These are phyloP conservation scores for Ceraceosorus guamensis DNA, from an alignment of 1,284 basidiomycete species.

Conservation along the genomic window DNA sequence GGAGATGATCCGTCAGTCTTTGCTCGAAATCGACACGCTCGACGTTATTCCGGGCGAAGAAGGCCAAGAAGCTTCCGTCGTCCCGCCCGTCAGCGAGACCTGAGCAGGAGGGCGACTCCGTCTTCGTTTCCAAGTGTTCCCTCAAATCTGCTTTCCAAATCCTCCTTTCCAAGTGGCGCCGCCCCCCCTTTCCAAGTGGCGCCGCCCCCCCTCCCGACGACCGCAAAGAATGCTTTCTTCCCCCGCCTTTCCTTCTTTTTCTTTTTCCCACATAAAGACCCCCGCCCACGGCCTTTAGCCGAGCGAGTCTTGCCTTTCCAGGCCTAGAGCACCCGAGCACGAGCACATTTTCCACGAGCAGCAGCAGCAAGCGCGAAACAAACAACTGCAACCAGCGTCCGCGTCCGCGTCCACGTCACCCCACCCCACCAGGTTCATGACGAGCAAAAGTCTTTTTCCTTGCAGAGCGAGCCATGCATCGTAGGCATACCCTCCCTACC, in stretches of 20 bases:
- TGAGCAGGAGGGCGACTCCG: background rate
- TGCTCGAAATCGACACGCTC: slow-evolving; percentile 67
- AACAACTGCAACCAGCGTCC: too few species aligned
- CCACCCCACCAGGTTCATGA: too few species aligned
- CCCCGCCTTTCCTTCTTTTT: background rate
- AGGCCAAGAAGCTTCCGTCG: slow-evolving; percentile 1
- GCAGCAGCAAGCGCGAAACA: too few species aligned
- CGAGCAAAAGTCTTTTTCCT: too few species aligned
- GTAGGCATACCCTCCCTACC: too few species aligned
- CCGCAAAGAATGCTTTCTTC: too few species aligned
- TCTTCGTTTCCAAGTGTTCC: background rate
- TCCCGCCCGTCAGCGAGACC: slow-evolving; percentile 4
- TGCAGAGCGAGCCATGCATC: too few species aligned
- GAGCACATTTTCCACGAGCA: too few species aligned
- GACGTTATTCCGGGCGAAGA: slow-evolving; percentile 41
- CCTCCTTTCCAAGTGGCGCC: background rate
- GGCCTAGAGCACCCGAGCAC: too few species aligned
- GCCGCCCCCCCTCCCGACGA: background rate
- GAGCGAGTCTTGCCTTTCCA: too few species aligned
- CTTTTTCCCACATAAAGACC: slow-evolving; percentile 3
- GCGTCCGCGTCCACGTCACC: too few species aligned
- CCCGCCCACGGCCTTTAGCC: slow-evolving; percentile 7
- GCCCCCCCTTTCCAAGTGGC: background rate
- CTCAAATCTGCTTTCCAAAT: background rate
- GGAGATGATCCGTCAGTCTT: slow-evolving; percentile 66